A percentile compares a stretch with the other conserved stretches of the same genome.
Evolutionary conservation across 768 basidiomycete species (phyloP).

Genomic region (Cystofilobasidium bisporidii): DNA sequence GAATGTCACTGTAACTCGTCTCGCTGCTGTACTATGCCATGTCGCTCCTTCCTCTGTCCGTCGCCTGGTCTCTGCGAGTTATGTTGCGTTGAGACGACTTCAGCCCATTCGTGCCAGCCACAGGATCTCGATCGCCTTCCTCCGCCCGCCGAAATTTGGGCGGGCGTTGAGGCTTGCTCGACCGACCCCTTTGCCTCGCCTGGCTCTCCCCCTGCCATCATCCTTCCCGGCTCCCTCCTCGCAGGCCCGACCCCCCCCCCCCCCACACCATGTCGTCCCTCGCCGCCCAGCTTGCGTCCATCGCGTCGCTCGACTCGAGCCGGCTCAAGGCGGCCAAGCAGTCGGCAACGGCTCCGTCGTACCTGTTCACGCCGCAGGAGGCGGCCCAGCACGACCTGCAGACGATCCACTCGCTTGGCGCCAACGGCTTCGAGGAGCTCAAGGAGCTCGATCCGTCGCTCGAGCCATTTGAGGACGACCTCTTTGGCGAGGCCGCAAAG

Average conservation of each 20-base stretch:
- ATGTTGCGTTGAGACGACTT: no score
- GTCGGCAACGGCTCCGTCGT: constrained; percentile 56
- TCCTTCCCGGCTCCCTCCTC: no score
- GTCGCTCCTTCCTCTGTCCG: no score
- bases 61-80: neutral
- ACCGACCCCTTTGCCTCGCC: no score
- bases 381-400: constrained; percentile 81
- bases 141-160: no score
- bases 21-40: no score
- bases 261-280: constrained; percentile 50
- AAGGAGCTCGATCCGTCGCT: constrained; percentile 53
- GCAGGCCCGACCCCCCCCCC: no score
- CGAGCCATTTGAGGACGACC: constrained; percentile 52
- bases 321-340: constrained; percentile 51
- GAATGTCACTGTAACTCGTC: no score
- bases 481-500: constrained; percentile 75
- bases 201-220: no score
- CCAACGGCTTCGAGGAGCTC: constrained; percentile 68
- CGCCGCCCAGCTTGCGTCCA: constrained; percentile 67
- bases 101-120: no score
- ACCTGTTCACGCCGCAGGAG: constrained; percentile 74
- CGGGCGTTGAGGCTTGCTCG: no score
- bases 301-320: constrained; percentile 65
- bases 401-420: constrained; percentile 67
- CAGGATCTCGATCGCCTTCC: no score